phyloP scores from a whole-genome alignment of 2,329 filamentous ascomycete genomes.

The Elsinoe fawcettii region DNA sequence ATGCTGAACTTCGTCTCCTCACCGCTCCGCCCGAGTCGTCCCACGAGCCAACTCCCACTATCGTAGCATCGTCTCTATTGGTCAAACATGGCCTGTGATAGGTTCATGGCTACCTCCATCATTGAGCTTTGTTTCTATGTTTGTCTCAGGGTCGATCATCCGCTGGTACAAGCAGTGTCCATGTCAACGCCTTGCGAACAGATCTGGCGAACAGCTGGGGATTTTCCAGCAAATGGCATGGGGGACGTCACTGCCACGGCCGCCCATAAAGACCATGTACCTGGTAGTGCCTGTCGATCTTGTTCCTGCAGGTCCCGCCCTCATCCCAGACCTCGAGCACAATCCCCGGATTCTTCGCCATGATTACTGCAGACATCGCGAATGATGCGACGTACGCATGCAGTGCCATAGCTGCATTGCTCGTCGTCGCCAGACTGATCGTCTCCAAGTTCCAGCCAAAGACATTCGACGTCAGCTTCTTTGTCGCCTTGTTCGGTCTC shows the following conservation, averaged over 20 bases:
- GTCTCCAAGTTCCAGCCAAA: slow-evolving; percentile 14
- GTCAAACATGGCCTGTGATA: background rate
- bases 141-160: background rate
- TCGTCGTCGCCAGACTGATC: background rate
- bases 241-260: background rate
- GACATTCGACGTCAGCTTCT: slow-evolving; percentile 12
- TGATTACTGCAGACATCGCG: background rate
- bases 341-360: background rate
- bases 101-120: background rate
- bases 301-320: background rate
- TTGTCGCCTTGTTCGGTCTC: background rate
- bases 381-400: slow-evolving; percentile 10
- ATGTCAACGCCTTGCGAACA: background rate
- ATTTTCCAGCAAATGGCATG: background rate
- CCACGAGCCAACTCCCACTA: background rate
- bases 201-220: background rate
- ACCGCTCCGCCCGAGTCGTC: slow-evolving; percentile 51
- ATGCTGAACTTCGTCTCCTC: slow-evolving; percentile 84
- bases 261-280: background rate
- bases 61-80: background rate
- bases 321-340: background rate
- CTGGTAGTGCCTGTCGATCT: background rate
- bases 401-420: background rate
- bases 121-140: background rate
- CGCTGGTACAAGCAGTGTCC: background rate